Evolutionary conservation across 495 filamentous ascomycete genomes (phyloP).

Genomic region (Sphaerosporella brunnea): DNA sequence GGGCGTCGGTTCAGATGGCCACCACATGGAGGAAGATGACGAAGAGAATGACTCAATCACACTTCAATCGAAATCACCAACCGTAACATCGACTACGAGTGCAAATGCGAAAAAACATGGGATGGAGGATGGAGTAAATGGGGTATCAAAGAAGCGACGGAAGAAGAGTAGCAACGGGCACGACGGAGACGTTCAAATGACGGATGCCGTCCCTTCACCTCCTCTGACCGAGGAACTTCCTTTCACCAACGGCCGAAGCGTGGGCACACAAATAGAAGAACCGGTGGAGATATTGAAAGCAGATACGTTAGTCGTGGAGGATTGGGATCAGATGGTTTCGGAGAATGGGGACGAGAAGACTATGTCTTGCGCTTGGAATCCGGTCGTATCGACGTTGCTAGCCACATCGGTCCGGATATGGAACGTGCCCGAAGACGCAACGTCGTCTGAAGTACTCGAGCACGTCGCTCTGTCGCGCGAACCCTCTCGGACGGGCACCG

Average conservation of each 20-base stretch:
- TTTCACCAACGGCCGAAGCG: conserved; percentile 22
- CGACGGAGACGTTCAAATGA: conserved; percentile 18
- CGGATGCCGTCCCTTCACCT: conserved; percentile 13
- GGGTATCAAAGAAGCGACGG: conserved; percentile 22
- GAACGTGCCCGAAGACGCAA: conserved; percentile 40
- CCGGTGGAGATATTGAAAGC: conserved; percentile 21
- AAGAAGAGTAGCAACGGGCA: conserved; percentile 14
- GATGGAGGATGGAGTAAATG: conserved; percentile 23
- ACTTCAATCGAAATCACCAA: conserved; percentile 17
- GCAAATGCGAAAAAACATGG: conserved; percentile 25
- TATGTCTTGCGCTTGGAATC: conserved; percentile 60
- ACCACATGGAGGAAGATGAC: conserved; percentile 9
- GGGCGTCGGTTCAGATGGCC: conserved; percentile 15
- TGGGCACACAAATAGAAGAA: conserved; percentile 23
- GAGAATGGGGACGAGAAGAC: conserved; percentile 34
- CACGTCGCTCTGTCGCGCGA: conserved; percentile 24
- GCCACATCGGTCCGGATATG: conserved; percentile 65
- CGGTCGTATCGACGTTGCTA: conserved; percentile 52
- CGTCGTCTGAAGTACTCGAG: conserved; percentile 33
- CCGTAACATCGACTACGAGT: conserved; percentile 15
- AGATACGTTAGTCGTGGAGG: conserved; percentile 19
- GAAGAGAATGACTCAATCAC: conserved; percentile 19
- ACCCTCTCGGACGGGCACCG: conserved; percentile 28
- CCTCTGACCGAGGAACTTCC: conserved; percentile 13
- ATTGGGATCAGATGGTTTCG: no score